Percentiles rank a stretch among this genome's conserved stretches.
phyloP scores from a whole-genome alignment of 1,139 yeast genomes.

The Pichia cactophila region DNA sequence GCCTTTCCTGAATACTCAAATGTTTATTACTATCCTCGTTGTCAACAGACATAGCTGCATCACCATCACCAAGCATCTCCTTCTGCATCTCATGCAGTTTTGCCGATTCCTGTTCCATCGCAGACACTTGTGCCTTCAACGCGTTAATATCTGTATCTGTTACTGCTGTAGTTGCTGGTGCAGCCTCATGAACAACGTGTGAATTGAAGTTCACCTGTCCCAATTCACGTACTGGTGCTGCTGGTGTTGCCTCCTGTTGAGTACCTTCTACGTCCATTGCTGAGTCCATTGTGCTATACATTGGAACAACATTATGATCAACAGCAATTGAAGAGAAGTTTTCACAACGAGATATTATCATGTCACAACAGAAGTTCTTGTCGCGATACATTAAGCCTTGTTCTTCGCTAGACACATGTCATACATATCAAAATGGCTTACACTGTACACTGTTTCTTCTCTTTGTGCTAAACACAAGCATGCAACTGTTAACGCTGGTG shows the following conservation, averaged over 20 bases:
- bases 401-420: too few species aligned
- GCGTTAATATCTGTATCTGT: slow-evolving; percentile 17
- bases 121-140: slow-evolving; percentile 25
- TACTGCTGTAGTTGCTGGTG: background rate
- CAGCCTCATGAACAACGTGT: background rate
- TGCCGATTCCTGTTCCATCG: slow-evolving; percentile 48
- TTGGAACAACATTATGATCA: background rate
- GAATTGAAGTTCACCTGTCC: background rate
- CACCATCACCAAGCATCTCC: slow-evolving; percentile 26
- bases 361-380: too few species aligned
- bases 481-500: background rate
- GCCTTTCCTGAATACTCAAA: slow-evolving; percentile 36
- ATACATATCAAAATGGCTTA: too few species aligned
- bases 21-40: slow-evolving; percentile 13
- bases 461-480: background rate
- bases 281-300: background rate
- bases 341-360: background rate
- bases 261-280: background rate
- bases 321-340: background rate
- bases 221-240: background rate
- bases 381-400: too few species aligned
- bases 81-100: slow-evolving; percentile 46
- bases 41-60: slow-evolving; percentile 22
- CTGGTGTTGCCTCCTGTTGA: background rate
- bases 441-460: too few species aligned